Evolutionary conservation across 768 basidiomycete species (phyloP).

Genomic region (Kwoniella shandongensis): DNA sequence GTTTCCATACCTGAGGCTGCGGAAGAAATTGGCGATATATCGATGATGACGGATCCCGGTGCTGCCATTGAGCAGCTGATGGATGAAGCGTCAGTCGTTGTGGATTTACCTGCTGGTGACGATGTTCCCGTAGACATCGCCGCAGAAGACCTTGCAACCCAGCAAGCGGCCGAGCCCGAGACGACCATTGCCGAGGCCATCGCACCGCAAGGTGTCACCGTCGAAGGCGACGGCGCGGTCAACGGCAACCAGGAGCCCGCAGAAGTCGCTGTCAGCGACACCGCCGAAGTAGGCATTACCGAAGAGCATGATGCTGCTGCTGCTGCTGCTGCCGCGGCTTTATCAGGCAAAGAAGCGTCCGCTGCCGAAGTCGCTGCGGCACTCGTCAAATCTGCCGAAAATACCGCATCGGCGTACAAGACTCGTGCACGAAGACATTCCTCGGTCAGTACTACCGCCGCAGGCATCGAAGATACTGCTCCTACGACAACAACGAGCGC

Average conservation of each 20-base stretch:
- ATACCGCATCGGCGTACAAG: slow-evolving; percentile 13
- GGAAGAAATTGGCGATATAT: slow-evolving; percentile 23
- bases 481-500: not conserved
- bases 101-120: not conserved
- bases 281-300: too few relatives aligned
- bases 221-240: too few relatives aligned
- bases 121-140: not conserved
- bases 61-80: not conserved
- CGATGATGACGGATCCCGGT: slow-evolving; percentile 22
- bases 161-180: too few relatives aligned
- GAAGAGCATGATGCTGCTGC: not conserved
- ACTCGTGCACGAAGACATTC: slow-evolving; percentile 20
- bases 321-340: not conserved
- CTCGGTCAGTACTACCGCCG: slow-evolving; percentile 10
- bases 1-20: slow-evolving; percentile 3
- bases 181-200: too few relatives aligned
- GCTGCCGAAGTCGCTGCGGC: slow-evolving; percentile 10
- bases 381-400: slow-evolving; percentile 14
- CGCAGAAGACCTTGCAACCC: too few relatives aligned
- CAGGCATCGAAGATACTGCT: not conserved
- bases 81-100: not conserved
- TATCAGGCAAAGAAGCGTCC: not conserved
- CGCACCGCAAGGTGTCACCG: too few relatives aligned
- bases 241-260: too few relatives aligned
- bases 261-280: too few relatives aligned